Conservation (phyloP, 805 yeast genomes). For the Starmera caribaea region DNA sequence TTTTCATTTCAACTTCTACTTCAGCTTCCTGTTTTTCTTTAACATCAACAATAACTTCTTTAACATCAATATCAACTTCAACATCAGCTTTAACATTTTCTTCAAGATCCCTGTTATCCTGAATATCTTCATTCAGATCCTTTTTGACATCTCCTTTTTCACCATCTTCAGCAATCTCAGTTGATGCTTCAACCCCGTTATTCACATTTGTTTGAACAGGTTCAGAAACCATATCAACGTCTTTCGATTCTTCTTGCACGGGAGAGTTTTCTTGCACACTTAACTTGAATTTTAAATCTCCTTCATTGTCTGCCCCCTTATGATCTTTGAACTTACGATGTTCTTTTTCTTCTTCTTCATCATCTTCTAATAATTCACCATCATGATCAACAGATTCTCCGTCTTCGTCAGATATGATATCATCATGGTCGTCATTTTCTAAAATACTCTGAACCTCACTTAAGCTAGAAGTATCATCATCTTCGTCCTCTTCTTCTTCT, state of each 20-base stretch:
- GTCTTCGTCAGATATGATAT: constrained; percentile 9
- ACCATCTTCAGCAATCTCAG: not conserved
- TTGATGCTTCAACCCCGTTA: not conserved
- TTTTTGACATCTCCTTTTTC: constrained; percentile 1
- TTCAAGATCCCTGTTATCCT: too few relatives aligned
- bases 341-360: constrained; percentile 4
- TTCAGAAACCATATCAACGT: too few relatives aligned
- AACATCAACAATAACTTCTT: not conserved
- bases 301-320: not conserved
- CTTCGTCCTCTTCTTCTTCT: not conserved
- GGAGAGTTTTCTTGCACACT: too few relatives aligned
- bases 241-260: too few relatives aligned
- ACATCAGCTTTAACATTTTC: not conserved
- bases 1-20: not conserved
- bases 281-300: too few relatives aligned
- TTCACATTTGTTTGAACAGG: too few relatives aligned
- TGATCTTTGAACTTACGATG: not conserved
- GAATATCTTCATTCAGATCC: not conserved
- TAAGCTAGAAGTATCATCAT: not conserved
- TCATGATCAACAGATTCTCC: constrained; percentile 4
- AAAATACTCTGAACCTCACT: constrained; percentile 13
- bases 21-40: not conserved
- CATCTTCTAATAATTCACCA: constrained; percentile 3
- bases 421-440: constrained; percentile 13
- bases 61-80: constrained; percentile 1